phyloP scores from a whole-genome alignment of 2,329 filamentous ascomycete species.

The Sclerotinia subarctica region DNA sequence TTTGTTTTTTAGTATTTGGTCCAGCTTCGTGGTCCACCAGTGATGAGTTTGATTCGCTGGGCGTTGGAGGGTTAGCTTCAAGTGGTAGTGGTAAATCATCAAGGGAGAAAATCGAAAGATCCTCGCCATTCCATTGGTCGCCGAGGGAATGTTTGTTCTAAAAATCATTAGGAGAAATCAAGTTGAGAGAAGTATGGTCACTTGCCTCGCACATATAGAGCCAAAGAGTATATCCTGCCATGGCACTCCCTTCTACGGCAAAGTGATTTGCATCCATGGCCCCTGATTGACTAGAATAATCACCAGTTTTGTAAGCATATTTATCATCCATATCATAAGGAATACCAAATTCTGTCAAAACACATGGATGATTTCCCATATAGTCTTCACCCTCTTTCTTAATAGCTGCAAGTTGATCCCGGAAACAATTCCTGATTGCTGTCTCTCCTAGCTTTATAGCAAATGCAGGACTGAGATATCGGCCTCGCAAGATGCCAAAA shows the following conservation, averaged over 20 bases:
- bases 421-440: constrained; percentile 90
- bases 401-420: constrained; percentile 80
- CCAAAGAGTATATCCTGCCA: constrained; percentile 89
- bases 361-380: constrained; percentile 81
- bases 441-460: constrained; percentile 90
- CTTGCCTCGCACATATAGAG: constrained; percentile 71
- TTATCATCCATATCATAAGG: constrained; percentile 99
- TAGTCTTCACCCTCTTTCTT: constrained; percentile 83
- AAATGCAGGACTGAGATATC: constrained; percentile 84
- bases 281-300: constrained; percentile 87
- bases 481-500: constrained; percentile 83
- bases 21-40: constrained; percentile 42
- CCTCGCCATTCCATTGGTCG: constrained; percentile 97
- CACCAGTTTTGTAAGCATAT: constrained; percentile 89
- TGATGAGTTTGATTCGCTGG: constrained; percentile 49
- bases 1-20: constrained; percentile 41
- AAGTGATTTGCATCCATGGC: constrained; percentile 97
- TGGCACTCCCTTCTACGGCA: constrained; percentile 77
- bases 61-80: constrained; percentile 48
- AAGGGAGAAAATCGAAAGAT: constrained; percentile 81
- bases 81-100: constrained; percentile 69
- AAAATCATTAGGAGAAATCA: constrained; percentile 26
- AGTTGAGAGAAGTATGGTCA: constrained; percentile 9
- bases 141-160: constrained; percentile 85
- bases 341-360: constrained; percentile 95